Conservation (phyloP, 2,329 filamentous ascomycete species). For the Verticillium zaregamsianum region DNA sequence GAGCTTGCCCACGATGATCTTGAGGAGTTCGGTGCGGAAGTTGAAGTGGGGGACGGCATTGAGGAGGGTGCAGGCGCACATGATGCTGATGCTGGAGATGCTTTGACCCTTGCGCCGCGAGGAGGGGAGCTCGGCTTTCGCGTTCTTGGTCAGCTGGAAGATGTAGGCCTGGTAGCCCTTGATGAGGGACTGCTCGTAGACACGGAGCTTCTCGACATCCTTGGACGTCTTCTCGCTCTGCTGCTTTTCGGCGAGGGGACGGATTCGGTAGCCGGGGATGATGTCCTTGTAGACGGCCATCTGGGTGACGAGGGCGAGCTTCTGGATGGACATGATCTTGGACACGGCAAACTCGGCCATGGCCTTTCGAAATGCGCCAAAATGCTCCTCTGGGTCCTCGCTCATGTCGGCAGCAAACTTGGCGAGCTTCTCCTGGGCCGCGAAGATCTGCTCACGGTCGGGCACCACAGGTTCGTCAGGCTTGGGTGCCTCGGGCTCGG, state of each 20-base stretch:
- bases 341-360: slow-evolving; percentile 71
- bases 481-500: slow-evolving; percentile 42
- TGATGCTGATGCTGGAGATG: slow-evolving; percentile 72
- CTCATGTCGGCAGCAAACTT: slow-evolving; percentile 77
- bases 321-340: slow-evolving; percentile 69
- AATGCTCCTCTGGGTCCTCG: slow-evolving; percentile 89
- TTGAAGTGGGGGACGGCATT: slow-evolving; percentile 93
- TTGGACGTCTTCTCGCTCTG: slow-evolving; percentile 81
- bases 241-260: slow-evolving; percentile 71
- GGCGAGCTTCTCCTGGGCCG: slow-evolving; percentile 90
- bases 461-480: slow-evolving; percentile 62
- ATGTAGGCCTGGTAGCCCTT: slow-evolving; percentile 82
- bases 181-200: slow-evolving; percentile 85
- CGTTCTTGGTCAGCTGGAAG: slow-evolving; percentile 65
- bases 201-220: slow-evolving; percentile 76
- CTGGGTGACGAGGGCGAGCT: slow-evolving; percentile 82
- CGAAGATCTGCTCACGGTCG: slow-evolving; percentile 72
- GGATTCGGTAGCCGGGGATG: slow-evolving; percentile 93
- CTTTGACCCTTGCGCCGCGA: slow-evolving; percentile 35
- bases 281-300: slow-evolving; percentile 91
- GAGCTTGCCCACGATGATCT: slow-evolving; percentile 81
- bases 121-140: slow-evolving; percentile 48
- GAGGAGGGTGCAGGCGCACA: slow-evolving; percentile 79
- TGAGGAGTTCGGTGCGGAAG: slow-evolving; percentile 82
- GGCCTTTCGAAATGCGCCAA: slow-evolving; percentile 66